These are phyloP conservation scores for Camellia lanceoleosa DNA, from an alignment of 148 eudicot species.

Conservation along the genomic window DNA sequence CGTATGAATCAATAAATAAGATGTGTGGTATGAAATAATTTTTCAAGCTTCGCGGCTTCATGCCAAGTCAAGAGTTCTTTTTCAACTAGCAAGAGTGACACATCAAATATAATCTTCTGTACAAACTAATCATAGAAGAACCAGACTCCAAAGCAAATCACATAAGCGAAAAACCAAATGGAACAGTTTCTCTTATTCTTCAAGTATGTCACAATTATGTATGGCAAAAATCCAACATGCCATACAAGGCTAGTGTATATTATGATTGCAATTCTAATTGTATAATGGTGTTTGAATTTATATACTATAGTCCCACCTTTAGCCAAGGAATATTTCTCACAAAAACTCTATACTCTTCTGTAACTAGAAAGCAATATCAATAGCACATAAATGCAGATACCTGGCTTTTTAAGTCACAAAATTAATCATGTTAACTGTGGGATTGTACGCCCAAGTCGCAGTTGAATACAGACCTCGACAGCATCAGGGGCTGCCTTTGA, in stretches of 20 bases:
- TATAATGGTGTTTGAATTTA: too few species aligned
- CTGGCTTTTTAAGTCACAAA: not conserved
- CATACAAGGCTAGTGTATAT: not conserved
- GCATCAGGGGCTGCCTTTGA: conserved; percentile 36
- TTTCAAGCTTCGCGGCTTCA: too few species aligned
- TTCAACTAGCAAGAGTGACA: too few species aligned
- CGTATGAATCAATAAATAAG: too few species aligned
- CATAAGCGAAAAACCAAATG: not conserved
- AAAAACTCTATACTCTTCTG: too few species aligned
- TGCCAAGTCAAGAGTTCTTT: too few species aligned
- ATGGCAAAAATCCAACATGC: not conserved
- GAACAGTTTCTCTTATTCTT: not conserved
- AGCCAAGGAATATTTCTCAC: not conserved
- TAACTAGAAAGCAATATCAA: not conserved
- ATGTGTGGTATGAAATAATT: too few species aligned
- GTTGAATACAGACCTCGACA: conserved; percentile 56
- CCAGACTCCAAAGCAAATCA: too few species aligned
- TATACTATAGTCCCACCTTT: not conserved
- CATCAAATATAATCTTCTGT: too few species aligned
- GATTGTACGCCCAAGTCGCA: conserved; percentile 35
- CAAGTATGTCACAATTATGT: not conserved
- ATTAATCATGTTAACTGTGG: not conserved
- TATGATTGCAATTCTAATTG: not conserved
- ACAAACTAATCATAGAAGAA: too few species aligned
- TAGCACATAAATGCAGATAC: not conserved